Conservation (phyloP, 192 early-diverging fungal genomes). For the Coemansia sp. region DNA sequence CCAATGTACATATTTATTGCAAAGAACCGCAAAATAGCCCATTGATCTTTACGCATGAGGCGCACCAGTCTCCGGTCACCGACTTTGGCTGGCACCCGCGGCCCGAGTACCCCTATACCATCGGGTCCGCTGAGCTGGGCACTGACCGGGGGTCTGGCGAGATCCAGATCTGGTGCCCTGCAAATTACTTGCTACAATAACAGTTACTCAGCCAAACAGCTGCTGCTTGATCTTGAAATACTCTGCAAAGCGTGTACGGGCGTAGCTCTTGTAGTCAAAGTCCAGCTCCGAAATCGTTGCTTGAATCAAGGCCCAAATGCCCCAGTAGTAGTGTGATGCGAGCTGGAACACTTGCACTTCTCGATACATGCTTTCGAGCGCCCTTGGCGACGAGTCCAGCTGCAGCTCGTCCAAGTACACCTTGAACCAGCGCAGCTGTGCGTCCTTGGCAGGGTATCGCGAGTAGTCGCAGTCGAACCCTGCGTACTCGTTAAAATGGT, state of each 20-base stretch:
- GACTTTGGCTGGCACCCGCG: constrained; percentile 47
- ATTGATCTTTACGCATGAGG: constrained; percentile 30
- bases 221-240: constrained; percentile 59
- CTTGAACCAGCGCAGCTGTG: constrained; percentile 75
- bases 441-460: constrained; percentile 70
- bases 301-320: constrained; percentile 75
- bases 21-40: neutral
- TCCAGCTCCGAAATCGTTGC: constrained; percentile 87
- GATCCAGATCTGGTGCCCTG: constrained; percentile 48
- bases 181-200: too few species aligned
- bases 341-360: constrained; percentile 84
- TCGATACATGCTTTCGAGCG: constrained; percentile 62
- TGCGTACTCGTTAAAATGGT: constrained; percentile 95
- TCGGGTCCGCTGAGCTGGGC: constrained; percentile 43
- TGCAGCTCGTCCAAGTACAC: constrained; percentile 60
- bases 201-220: constrained; percentile 3
- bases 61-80: constrained; percentile 27
- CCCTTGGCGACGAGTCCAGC: constrained; percentile 48
- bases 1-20: constrained; percentile 31
- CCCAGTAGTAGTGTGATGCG: constrained; percentile 94
- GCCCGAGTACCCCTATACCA: constrained; percentile 26
- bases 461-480: constrained; percentile 94
- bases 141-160: constrained; percentile 13
- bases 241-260: constrained; percentile 73
- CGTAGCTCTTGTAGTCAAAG: constrained; percentile 94